phyloP scores from a whole-genome alignment of 306 rosid genomes.

The Geum urbanum region DNA sequence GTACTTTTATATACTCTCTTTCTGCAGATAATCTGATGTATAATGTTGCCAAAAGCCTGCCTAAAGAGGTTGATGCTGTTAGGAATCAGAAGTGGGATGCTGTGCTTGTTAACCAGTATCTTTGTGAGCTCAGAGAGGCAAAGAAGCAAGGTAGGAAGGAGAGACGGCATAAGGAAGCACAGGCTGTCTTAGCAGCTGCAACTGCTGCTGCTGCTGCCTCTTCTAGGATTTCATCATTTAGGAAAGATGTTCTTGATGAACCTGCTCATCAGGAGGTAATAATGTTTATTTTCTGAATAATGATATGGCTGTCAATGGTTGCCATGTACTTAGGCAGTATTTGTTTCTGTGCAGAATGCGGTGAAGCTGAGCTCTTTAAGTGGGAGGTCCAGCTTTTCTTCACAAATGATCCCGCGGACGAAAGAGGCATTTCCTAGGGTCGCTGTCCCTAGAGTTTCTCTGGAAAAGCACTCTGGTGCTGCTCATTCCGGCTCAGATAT shows the following conservation, averaged over 20 bases:
- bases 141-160: slow-evolving; percentile 97
- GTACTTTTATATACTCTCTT: slow-evolving; percentile 12
- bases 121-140: slow-evolving; percentile 79
- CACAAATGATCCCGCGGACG: slow-evolving; percentile 78
- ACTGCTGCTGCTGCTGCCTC: slow-evolving; percentile 98
- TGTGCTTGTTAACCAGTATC: slow-evolving; percentile 73
- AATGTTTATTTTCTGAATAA: slow-evolving; percentile 8
- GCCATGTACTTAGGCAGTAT: slow-evolving; percentile 1
- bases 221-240: slow-evolving; percentile 76
- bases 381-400: slow-evolving; percentile 53
- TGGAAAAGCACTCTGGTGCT: slow-evolving; percentile 63
- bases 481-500: slow-evolving; percentile 41
- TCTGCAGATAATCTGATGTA: slow-evolving; percentile 68
- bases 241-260: slow-evolving; percentile 77
- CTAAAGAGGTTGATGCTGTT: slow-evolving; percentile 61
- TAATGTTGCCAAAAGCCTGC: slow-evolving; percentile 63
- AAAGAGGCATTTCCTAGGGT: slow-evolving; percentile 75
- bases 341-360: slow-evolving; percentile 42
- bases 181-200: slow-evolving; percentile 97
- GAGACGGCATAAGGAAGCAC: slow-evolving; percentile 92
- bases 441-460: slow-evolving; percentile 58
- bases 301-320: not conserved
- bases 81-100: slow-evolving; percentile 79
- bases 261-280: slow-evolving; percentile 66
- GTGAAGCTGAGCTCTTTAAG: slow-evolving; percentile 39